phyloP scores from a whole-genome alignment of 2,329 filamentous ascomycete species.

The Tothia fuscella region DNA sequence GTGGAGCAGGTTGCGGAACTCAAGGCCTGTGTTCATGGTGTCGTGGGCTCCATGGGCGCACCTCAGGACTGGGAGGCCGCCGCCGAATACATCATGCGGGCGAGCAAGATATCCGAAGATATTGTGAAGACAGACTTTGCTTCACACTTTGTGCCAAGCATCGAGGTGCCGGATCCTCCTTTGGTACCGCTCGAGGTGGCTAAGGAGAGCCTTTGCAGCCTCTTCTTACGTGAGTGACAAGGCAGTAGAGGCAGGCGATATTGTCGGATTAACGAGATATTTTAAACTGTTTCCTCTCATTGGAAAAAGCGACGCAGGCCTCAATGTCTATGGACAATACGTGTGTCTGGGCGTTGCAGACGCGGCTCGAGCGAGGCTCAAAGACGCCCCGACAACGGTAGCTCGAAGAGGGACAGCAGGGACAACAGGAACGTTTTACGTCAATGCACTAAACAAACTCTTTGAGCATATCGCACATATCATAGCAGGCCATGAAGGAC shows the following conservation, averaged over 20 bases:
- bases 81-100: conserved; percentile 75
- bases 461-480: conserved; percentile 98
- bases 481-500: conserved; percentile 76
- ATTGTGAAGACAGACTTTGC: conserved; percentile 81
- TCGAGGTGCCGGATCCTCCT: conserved; percentile 87
- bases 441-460: conserved; percentile 74
- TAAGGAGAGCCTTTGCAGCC: conserved; percentile 73
- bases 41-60: conserved; percentile 91
- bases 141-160: conserved; percentile 82
- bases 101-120: conserved; percentile 64
- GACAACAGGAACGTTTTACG: conserved; percentile 97
- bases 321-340: conserved; percentile 92
- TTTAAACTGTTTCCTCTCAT: conserved; percentile 98
- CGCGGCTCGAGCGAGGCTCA: conserved; percentile 68
- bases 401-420: conserved; percentile 54
- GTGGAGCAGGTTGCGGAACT: conserved; percentile 96
- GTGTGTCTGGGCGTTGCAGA: conserved; percentile 90
- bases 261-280: conserved; percentile 81
- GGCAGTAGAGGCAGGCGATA: conserved; percentile 76
- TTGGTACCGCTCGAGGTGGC: conserved; percentile 76
- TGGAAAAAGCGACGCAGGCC: conserved; percentile 70
- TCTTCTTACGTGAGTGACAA: conserved; percentile 94
- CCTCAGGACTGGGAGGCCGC: conserved; percentile 98
- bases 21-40: conserved; percentile 89
- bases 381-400: conserved; percentile 51